A percentile compares a stretch with the other conserved stretches of the same genome.
Conservation (phyloP, 1,139 yeast genomes). For the Hyphopichia wangnamkhiaoensis region DNA sequence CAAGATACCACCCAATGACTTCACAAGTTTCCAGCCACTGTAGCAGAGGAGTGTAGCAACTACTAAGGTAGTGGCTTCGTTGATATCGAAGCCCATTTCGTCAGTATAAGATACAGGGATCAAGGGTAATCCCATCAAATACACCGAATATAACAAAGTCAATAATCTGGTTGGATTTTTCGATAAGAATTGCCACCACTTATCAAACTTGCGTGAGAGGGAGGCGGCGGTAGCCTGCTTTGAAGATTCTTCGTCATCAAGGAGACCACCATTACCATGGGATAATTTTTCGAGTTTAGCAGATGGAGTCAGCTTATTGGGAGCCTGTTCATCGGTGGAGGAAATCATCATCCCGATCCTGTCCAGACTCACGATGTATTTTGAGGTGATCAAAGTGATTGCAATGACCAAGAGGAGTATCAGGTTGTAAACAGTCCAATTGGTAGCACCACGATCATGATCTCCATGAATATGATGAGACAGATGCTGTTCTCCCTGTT, state of each 20-base stretch:
- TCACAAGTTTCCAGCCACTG: slow-evolving; percentile 58
- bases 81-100: slow-evolving; percentile 39
- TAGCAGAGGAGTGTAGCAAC: slow-evolving; percentile 52
- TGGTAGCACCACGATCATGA: slow-evolving; percentile 30
- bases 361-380: slow-evolving; percentile 35
- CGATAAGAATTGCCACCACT: slow-evolving; percentile 16
- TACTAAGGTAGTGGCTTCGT: slow-evolving; percentile 51
- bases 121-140: slow-evolving; percentile 34
- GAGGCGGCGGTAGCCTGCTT: neutral
- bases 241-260: slow-evolving; percentile 1
- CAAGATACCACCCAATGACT: slow-evolving; percentile 51
- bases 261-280: neutral
- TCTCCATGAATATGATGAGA: slow-evolving; percentile 58
- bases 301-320: neutral
- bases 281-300: neutral
- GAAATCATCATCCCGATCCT: slow-evolving; percentile 37
- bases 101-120: slow-evolving; percentile 30
- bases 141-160: slow-evolving; percentile 56
- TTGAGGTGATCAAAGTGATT: slow-evolving; percentile 39
- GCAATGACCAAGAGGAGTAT: slow-evolving; percentile 28
- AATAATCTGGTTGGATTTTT: slow-evolving; percentile 65
- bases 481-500: slow-evolving; percentile 27
- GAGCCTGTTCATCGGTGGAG: slow-evolving; percentile 12
- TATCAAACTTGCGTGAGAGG: neutral
- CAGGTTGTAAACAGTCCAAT: slow-evolving; percentile 34